Evolutionary conservation across 164 flowering plant genomes (phyloP).

Genomic region (Stephania yunnanensis): DNA sequence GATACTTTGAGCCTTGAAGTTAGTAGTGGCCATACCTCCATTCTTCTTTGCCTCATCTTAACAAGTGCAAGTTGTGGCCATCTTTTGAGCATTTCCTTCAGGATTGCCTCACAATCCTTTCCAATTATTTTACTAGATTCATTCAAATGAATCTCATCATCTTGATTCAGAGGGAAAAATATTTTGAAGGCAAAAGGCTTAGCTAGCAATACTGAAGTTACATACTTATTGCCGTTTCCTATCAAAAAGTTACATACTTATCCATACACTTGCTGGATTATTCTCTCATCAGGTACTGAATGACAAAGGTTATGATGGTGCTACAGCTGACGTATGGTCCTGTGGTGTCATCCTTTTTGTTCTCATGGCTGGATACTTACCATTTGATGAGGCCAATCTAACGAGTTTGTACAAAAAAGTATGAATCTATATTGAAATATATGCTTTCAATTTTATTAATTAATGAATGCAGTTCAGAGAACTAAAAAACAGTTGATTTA

Average conservation of each 20-base stretch:
- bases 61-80: too few relatives aligned
- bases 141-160: neutral
- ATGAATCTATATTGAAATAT: conserved; percentile 7
- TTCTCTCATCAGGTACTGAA: conserved; percentile 53
- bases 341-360: conserved; percentile 96
- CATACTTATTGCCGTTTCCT: neutral
- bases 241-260: too few relatives aligned
- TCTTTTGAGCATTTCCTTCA: too few relatives aligned
- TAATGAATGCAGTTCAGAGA: conserved; percentile 1
- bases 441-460: neutral
- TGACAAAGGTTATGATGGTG: conserved; percentile 84
- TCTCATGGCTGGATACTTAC: conserved; percentile 90
- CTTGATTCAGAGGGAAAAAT: neutral
- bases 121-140: too few relatives aligned
- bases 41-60: too few relatives aligned
- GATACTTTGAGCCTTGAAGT: too few relatives aligned
- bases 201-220: neutral
- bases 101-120: too few relatives aligned
- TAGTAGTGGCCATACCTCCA: too few relatives aligned
- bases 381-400: conserved; percentile 81
- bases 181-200: neutral
- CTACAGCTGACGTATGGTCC: conserved; percentile 90
- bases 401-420: conserved; percentile 67
- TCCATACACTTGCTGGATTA: neutral
- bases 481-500: conserved; percentile 1